phyloP scores from a whole-genome alignment of 805 yeast genomes.

The Teunomyces atbi region DNA sequence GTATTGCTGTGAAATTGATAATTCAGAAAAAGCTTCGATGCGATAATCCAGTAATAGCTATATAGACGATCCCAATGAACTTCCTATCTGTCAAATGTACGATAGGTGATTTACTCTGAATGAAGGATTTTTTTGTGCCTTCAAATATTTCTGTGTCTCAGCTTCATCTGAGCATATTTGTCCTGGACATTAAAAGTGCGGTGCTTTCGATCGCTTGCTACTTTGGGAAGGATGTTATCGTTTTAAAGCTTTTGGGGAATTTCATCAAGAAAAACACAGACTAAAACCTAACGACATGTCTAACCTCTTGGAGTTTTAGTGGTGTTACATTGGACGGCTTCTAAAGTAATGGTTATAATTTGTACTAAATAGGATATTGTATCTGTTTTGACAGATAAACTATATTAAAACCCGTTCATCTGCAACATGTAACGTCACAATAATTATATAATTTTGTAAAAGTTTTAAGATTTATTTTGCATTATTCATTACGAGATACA shows the following conservation, averaged over 20 bases:
- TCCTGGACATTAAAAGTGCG: background rate
- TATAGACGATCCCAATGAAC: too few species aligned
- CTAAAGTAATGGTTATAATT: background rate
- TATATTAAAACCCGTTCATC: background rate
- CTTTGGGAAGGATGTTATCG: slow-evolving; percentile 2
- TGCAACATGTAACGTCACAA: background rate
- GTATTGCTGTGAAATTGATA: too few species aligned
- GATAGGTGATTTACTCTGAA: too few species aligned
- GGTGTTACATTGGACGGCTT: background rate
- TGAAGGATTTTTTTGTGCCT: too few species aligned
- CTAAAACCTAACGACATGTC: background rate
- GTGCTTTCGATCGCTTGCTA: background rate
- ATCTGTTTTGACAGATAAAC: background rate
- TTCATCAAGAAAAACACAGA: background rate
- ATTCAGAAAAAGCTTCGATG: too few species aligned
- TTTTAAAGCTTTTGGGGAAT: background rate
- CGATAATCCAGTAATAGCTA: too few species aligned
- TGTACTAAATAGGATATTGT: background rate
- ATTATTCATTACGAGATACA: background rate
- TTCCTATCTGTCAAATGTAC: too few species aligned
- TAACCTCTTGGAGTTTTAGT: background rate
- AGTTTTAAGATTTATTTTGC: background rate
- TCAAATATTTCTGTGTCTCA: background rate
- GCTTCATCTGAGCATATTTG: background rate
- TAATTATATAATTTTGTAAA: background rate